Evolutionary conservation across 495 filamentous ascomycete species (phyloP), one percentile per base, ranked within the genome.

Genomic region (Penicillium longicatenatum): DNA sequence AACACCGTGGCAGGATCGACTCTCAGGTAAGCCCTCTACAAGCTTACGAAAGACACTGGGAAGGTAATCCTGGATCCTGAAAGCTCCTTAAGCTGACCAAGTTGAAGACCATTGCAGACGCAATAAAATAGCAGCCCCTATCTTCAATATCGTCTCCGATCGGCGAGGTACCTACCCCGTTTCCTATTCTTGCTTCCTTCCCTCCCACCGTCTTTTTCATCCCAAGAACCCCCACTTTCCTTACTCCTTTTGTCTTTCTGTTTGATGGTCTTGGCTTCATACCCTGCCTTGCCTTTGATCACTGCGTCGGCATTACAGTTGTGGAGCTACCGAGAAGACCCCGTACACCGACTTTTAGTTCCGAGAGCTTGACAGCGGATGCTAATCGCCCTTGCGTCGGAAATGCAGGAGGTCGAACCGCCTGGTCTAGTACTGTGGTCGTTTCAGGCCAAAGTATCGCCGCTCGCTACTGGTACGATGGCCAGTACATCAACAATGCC

Each of bases 401-500:
- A 52, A 62, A 45, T 65, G 49, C 66, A 96, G 91, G 92, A 65
- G 92, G 91, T 61, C 88, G 92, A 60, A 97, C 92, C 31, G 92
- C 92, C 50, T 97, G 92, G 92, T 93, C 91, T 48, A 86, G 84
- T 73, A 80, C 75, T 33, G 89, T 95, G 56, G 80, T 71, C 14
- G 76, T 93, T 54, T 65, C 74, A 58, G 81, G 85, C 55, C 65
- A 76, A 44, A 67, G 67, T 44, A 77, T 87, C 66, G 55, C 75
- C 9, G 93, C 92, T 39, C 86, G 91, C 55, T 95, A 86, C 77
- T 97, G 90, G 91, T 97, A 95, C 72, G 91, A 95, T 70, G 92
- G 90, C 37, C 83, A 91, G 61, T 89, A 88, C 64, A 75, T 92
- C 74, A 83, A 92, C 74, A 94, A 93, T 66, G 92, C 93, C 51